phyloP scores from a whole-genome alignment of 192 early-diverging fungal species.

The Cetraspora pellucida region DNA sequence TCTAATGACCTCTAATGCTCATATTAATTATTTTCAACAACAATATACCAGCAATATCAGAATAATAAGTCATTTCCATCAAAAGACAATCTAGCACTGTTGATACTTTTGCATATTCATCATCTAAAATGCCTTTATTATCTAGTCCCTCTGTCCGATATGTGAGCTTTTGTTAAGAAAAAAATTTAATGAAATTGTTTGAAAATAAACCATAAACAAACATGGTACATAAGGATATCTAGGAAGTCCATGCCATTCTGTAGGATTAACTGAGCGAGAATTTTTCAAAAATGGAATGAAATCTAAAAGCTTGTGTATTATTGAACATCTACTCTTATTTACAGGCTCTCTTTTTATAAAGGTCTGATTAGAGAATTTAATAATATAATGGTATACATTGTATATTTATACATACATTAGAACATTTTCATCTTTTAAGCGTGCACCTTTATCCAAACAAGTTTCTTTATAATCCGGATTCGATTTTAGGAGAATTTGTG shows the following conservation, averaged over 20 bases:
- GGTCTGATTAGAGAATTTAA: neutral
- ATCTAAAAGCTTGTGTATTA: neutral
- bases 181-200: constrained; percentile 42
- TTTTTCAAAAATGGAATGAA: constrained; percentile 6
- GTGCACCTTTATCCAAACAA: neutral
- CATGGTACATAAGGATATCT: constrained; percentile 46
- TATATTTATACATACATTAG: neutral
- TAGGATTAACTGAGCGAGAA: constrained; percentile 31
- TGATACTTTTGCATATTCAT: constrained; percentile 71
- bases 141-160: constrained; percentile 23
- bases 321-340: no score
- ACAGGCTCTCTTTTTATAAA: no score
- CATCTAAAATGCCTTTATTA: neutral
- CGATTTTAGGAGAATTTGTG: constrained; percentile 54
- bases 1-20: neutral
- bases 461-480: constrained; percentile 67
- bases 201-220: neutral
- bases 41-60: constrained; percentile 62
- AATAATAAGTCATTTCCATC: constrained; percentile 63
- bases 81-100: constrained; percentile 60
- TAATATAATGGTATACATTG: neutral
- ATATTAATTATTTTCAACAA: neutral
- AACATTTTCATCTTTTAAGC: neutral
- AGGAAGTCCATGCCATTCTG: constrained; percentile 64
- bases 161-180: constrained; percentile 35